Percentiles rank a stretch among this genome's conserved stretches.
Conservation (phyloP, 441 rosid genomes). For the Gossypium schwendimanii region DNA sequence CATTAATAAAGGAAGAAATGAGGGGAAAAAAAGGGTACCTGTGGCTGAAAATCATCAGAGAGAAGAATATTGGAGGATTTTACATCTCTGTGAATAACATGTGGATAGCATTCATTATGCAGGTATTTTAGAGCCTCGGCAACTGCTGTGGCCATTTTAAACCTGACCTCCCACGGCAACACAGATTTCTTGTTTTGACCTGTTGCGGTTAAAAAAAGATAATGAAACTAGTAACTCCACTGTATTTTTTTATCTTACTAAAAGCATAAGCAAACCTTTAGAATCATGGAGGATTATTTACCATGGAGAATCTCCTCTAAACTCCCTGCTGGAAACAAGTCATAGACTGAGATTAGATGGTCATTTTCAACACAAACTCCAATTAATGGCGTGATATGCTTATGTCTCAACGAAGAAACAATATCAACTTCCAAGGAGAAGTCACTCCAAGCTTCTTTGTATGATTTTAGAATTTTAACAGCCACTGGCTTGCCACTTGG, state of each 20-base stretch:
- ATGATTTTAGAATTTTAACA: conserved; percentile 26
- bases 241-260: background rate
- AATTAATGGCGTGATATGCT: conserved; percentile 18
- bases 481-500: conserved; percentile 24
- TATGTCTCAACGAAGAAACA: conserved; percentile 21
- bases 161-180: conserved; percentile 26
- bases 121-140: conserved; percentile 31
- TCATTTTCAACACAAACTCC: conserved; percentile 25
- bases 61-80: conserved; percentile 39
- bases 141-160: conserved; percentile 21
- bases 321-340: conserved; percentile 26
- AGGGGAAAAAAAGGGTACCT: conserved; percentile 10
- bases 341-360: conserved; percentile 22
- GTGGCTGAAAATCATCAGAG: conserved; percentile 26
- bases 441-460: conserved; percentile 25
- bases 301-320: conserved; percentile 30
- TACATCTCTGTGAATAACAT: conserved; percentile 33
- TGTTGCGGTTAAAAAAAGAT: background rate
- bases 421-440: conserved; percentile 27
- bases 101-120: conserved; percentile 21
- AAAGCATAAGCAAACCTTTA: background rate
- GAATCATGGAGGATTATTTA: conserved; percentile 6
- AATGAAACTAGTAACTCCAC: background rate
- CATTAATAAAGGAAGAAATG: background rate
- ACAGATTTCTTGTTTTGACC: conserved; percentile 6